Conservation (phyloP, 768 basidiomycete genomes). For the Agrocybe pediades region DNA sequence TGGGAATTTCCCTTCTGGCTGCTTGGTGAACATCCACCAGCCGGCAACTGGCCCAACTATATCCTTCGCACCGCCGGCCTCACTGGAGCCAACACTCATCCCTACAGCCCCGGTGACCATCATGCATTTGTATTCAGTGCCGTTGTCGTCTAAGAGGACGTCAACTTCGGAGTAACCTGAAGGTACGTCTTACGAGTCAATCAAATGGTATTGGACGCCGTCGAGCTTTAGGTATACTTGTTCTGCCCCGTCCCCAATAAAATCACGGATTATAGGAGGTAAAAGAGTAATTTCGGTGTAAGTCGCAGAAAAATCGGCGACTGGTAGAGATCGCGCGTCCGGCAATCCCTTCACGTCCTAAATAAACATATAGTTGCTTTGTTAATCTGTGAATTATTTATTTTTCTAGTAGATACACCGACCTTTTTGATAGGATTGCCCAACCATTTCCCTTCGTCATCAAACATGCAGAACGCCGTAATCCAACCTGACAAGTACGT, state of each 20-base stretch:
- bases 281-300: background rate
- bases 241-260: background rate
- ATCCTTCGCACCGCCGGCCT: background rate
- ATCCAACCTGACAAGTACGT: constrained; percentile 9
- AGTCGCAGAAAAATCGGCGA: constrained; percentile 7
- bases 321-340: background rate
- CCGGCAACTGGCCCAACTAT: constrained; percentile 7
- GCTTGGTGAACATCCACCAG: constrained; percentile 11
- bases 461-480: constrained; percentile 10
- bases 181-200: constrained; percentile 5
- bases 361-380: background rate
- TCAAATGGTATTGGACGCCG: background rate
- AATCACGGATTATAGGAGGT: background rate
- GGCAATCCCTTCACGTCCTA: constrained; percentile 1
- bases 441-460: constrained; percentile 10
- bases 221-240: background rate
- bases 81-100: constrained; percentile 1
- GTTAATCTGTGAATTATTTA: too few species aligned
- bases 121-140: constrained; percentile 5
- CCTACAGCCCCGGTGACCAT: constrained; percentile 10
- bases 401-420: background rate
- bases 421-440: constrained; percentile 8
- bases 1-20: background rate
- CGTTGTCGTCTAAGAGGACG: constrained; percentile 9
- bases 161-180: constrained; percentile 9